Evolutionary conservation across 1,139 yeast species (phyloP).

Genomic region (Yamadazyma pseudoaaseri): DNA sequence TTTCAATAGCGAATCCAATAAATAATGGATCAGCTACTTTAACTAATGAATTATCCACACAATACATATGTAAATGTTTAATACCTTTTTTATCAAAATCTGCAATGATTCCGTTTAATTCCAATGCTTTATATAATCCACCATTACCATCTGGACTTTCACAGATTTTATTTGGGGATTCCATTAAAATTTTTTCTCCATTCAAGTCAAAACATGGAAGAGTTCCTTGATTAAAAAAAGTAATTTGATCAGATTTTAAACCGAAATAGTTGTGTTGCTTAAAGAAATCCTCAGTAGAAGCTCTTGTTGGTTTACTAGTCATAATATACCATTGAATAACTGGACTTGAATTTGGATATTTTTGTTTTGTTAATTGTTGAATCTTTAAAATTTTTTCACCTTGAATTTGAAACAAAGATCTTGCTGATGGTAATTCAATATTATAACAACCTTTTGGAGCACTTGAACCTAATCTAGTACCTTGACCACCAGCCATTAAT

Average conservation of each 20-base stretch:
- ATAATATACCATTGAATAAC: constrained; percentile 84
- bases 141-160: constrained; percentile 99
- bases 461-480: constrained; percentile 86
- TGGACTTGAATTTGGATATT: constrained; percentile 24
- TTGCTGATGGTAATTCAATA: constrained; percentile 78
- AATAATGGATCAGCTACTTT: constrained; percentile 94
- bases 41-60: constrained; percentile 92
- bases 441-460: constrained; percentile 94
- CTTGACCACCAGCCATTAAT: constrained; percentile 98
- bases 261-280: constrained; percentile 66
- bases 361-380: constrained; percentile 52
- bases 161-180: constrained; percentile 53
- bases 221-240: constrained; percentile 92
- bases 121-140: constrained; percentile 86
- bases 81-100: constrained; percentile 72
- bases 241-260: constrained; percentile 53
- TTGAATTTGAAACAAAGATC: constrained; percentile 87
- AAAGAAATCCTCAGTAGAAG: constrained; percentile 74
- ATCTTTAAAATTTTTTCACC: constrained; percentile 77
- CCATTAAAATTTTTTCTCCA: constrained; percentile 71
- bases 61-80: constrained; percentile 92
- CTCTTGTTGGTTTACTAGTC: constrained; percentile 92
- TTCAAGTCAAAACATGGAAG: constrained; percentile 80
- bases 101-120: constrained; percentile 59
- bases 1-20: constrained; percentile 77